A percentile compares a stretch with the other conserved stretches of the same genome.
Conservation (phyloP, 805 yeast species). For the Metschnikowia cerradonensis region DNA sequence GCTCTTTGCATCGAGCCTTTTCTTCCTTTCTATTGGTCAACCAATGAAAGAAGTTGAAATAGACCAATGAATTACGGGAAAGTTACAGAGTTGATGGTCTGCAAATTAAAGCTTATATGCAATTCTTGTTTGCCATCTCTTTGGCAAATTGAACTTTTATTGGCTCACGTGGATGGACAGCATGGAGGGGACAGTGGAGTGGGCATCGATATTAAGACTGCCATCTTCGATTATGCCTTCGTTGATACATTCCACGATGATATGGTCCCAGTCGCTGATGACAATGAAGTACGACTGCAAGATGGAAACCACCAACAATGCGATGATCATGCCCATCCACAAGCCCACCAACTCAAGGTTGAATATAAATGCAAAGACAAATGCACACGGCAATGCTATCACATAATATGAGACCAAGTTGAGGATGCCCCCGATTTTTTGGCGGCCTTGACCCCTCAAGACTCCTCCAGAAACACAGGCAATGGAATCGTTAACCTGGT, state of each 20-base stretch:
- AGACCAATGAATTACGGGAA: no score
- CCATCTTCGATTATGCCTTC: slow-evolving; percentile 42
- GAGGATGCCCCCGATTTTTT: slow-evolving; percentile 51
- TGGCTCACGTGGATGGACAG: slow-evolving; percentile 16
- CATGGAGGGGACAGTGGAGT: slow-evolving; percentile 27
- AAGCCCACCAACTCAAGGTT: slow-evolving; percentile 41
- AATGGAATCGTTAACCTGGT: slow-evolving; percentile 49
- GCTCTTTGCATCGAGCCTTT: no score
- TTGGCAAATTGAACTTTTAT: neutral
- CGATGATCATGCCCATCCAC: slow-evolving; percentile 42
- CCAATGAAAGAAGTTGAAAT: no score
- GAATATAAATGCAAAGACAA: slow-evolving; percentile 40
- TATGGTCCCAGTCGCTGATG: slow-evolving; percentile 41
- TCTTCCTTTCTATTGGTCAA: no score
- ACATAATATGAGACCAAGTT: slow-evolving; percentile 46
- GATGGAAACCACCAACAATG: slow-evolving; percentile 36
- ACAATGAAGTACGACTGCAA: slow-evolving; percentile 40
- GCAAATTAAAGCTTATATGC: no score
- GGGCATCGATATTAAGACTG: slow-evolving; percentile 26
- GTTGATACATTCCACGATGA: slow-evolving; percentile 36
- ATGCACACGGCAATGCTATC: slow-evolving; percentile 48
- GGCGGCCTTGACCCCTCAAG: slow-evolving; percentile 56
- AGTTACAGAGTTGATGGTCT: no score
- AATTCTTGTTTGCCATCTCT: no score
- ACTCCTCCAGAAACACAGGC: slow-evolving; percentile 51